A percentile compares a stretch with the other conserved stretches of the same genome.
These are phyloP conservation scores for Aaosphaeria arxii DNA, from an alignment of 2,329 filamentous ascomycete genomes.

Conservation along the genomic window DNA sequence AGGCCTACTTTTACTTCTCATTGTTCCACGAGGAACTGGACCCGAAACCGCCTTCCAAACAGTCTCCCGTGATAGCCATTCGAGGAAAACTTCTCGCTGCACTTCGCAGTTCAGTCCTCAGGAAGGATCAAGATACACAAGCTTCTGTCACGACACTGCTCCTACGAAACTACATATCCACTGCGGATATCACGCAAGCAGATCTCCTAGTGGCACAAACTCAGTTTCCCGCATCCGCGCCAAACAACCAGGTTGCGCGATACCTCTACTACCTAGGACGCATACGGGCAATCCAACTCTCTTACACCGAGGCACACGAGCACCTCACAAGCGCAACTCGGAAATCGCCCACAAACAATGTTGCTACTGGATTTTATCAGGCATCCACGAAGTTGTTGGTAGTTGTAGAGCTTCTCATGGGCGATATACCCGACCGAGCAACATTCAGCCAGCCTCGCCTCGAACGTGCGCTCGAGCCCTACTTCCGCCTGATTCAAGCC, in stretches of 20 bases:
- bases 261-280: constrained; percentile 97
- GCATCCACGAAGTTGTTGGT: constrained; percentile 94
- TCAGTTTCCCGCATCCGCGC: constrained; percentile 87
- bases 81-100: constrained; percentile 83
- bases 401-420: constrained; percentile 96
- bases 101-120: constrained; percentile 88
- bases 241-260: constrained; percentile 96
- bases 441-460: constrained; percentile 88
- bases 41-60: constrained; percentile 82
- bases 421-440: constrained; percentile 92
- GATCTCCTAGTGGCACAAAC: constrained; percentile 95
- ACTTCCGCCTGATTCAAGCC: constrained; percentile 90
- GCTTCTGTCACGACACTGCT: constrained; percentile 92
- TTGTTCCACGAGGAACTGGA: constrained; percentile 90
- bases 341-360: constrained; percentile 87
- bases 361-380: constrained; percentile 91
- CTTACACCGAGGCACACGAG: constrained; percentile 95
- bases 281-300: constrained; percentile 92
- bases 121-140: constrained; percentile 97
- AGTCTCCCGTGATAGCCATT: constrained; percentile 82
- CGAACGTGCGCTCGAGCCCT: constrained; percentile 84
- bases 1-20: constrained; percentile 97
- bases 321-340: constrained; percentile 90
- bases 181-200: constrained; percentile 94
- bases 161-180: constrained; percentile 92